These are phyloP conservation scores for Boletus calvinii DNA, from an alignment of 1,284 basidiomycete genomes.

Conservation along the genomic window DNA sequence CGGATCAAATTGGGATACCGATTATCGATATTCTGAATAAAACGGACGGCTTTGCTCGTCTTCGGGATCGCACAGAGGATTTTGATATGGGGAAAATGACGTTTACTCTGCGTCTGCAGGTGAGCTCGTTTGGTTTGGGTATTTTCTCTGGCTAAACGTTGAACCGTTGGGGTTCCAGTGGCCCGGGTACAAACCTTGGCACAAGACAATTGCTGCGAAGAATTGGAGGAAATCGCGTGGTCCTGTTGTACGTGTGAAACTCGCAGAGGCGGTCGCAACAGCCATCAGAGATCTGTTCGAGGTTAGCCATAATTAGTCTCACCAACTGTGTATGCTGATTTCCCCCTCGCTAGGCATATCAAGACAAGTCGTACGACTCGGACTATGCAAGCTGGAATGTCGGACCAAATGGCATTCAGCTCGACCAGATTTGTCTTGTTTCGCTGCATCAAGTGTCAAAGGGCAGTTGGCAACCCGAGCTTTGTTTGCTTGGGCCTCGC, in stretches of 20 bases:
- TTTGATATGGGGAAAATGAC: slow-evolving; percentile 30
- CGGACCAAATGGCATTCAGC: slow-evolving; percentile 24
- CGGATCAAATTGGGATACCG: slow-evolving; percentile 21
- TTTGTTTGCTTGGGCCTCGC: slow-evolving; percentile 26
- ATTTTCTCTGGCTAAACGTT: neutral
- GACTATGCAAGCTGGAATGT: slow-evolving; percentile 24
- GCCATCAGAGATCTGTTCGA: slow-evolving; percentile 40
- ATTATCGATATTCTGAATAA: slow-evolving; percentile 24
- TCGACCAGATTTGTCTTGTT: slow-evolving; percentile 29
- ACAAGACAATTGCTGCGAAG: slow-evolving; percentile 30
- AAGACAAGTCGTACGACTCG: slow-evolving; percentile 13
- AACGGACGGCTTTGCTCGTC: slow-evolving; percentile 8
- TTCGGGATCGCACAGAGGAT: slow-evolving; percentile 12
- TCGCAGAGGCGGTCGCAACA: slow-evolving; percentile 41
- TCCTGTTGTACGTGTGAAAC: slow-evolving; percentile 38
- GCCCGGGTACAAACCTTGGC: slow-evolving; percentile 32
- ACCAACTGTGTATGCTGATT: slow-evolving; percentile 6
- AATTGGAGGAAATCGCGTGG: slow-evolving; percentile 32
- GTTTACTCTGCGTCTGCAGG: slow-evolving; percentile 31
- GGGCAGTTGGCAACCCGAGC: slow-evolving; percentile 34
- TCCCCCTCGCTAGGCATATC: slow-evolving; percentile 13
- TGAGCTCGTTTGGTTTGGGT: slow-evolving; percentile 4
- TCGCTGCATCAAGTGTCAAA: slow-evolving; percentile 26
- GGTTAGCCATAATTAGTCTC: slow-evolving; percentile 19
- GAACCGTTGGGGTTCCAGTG: slow-evolving; percentile 22